phyloP scores from a whole-genome alignment of 2,329 filamentous ascomycete genomes.

The Ascosphaera pollenicola region DNA sequence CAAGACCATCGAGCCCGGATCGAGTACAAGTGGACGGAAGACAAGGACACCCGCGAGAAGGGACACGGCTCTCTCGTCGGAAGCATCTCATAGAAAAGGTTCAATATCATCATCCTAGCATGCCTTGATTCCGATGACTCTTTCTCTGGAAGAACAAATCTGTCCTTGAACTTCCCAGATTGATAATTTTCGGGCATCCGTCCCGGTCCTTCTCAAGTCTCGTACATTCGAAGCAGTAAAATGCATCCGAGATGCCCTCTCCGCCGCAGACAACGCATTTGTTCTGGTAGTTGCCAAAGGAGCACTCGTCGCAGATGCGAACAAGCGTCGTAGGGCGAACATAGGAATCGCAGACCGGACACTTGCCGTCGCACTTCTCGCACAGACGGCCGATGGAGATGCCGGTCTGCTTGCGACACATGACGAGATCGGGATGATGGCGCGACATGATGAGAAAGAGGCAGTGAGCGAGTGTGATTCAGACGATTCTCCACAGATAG shows the following conservation, averaged over 20 bases:
- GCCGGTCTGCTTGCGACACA: conserved; percentile 97
- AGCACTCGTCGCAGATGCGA: conserved; percentile 98
- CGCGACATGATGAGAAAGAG: conserved; percentile 46
- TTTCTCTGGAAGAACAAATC: conserved; percentile 70
- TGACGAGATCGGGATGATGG: conserved; percentile 94
- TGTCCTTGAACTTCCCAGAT: conserved; percentile 82
- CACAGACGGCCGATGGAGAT: conserved; percentile 97
- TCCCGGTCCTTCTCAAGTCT: conserved; percentile 91
- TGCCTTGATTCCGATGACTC: conserved; percentile 8
- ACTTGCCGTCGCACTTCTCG: conserved; percentile 99
- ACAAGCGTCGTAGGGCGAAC: conserved; percentile 93
- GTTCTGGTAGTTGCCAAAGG: conserved; percentile 99
- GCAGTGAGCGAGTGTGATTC: too few relatives aligned
- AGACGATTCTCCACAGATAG: too few relatives aligned
- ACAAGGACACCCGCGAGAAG: too few relatives aligned
- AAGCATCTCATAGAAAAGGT: too few relatives aligned
- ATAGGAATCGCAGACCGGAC: conserved; percentile 96
- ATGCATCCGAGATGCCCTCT: conserved; percentile 93
- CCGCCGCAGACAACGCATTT: conserved; percentile 98
- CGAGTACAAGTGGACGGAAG: too few relatives aligned
- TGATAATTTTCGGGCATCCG: conserved; percentile 98
- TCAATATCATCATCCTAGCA: too few relatives aligned
- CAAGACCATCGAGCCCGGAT: too few relatives aligned
- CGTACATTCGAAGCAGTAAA: conserved; percentile 99
- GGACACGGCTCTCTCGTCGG: too few relatives aligned